phyloP scores from a whole-genome alignment of 2,329 filamentous ascomycete species.

The Sclerotinia nivalis region DNA sequence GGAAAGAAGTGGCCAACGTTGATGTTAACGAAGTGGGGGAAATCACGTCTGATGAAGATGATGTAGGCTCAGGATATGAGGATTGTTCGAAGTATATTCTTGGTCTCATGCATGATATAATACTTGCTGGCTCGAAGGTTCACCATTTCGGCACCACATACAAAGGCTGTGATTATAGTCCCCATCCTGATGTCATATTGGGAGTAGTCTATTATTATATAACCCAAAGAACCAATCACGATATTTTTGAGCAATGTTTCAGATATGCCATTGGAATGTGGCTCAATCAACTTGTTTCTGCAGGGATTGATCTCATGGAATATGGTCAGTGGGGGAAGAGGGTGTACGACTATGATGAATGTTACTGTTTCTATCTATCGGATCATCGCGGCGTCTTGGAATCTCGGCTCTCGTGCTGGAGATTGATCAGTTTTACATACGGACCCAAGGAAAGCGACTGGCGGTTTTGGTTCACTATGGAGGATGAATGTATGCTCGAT shows the following conservation, averaged over 20 bases:
- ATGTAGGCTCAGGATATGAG: too few species aligned
- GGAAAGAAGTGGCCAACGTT: too few species aligned
- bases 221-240: rapidly evolving
- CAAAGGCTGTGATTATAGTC: background rate
- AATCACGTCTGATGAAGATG: too few species aligned
- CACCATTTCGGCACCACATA: background rate
- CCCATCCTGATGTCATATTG: too few species aligned
- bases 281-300: background rate
- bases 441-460: background rate
- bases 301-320: background rate
- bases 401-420: too few species aligned
- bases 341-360: background rate
- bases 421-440: background rate
- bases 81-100: background rate
- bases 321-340: background rate
- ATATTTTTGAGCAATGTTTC: rapidly evolving
- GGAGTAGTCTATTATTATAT: too few species aligned
- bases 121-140: background rate
- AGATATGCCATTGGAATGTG: background rate
- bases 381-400: too few species aligned
- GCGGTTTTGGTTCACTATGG: background rate
- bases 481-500: rapidly evolving
- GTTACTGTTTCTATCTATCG: too few species aligned
- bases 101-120: background rate
- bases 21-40: too few species aligned